Base-by-base conservation (phyloP, 768 basidiomycete genomes). In the Tubosaeta brunneosetosa region DNA sequence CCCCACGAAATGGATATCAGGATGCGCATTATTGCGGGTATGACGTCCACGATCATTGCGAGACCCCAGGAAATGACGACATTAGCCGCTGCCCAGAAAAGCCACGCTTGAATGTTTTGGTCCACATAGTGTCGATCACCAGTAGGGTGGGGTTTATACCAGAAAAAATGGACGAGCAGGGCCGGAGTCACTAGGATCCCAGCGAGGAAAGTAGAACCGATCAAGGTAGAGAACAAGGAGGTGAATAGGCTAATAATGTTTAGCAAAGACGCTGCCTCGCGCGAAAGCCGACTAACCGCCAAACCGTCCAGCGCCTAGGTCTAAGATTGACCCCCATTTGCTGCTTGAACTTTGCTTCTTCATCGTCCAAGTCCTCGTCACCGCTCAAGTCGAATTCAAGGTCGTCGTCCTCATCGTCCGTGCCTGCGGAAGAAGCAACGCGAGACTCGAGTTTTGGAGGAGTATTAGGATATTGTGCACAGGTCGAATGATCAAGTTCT, bases 61-160 rank as follows among this genome's bases (percentile, higher is more conserved):
- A 91, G 81, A 55, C 76, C 85, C 88, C 88, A 91, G 3, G 88
- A 89, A 47, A 89, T 76, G 52, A 87, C 71, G 47, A 90, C 71
- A 65, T 91, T 90, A 36, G 85, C 78, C 5, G 88, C 89, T 7
- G 80, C 82, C 87, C 88, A 91, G 67, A 87, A 88, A 3, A 90
- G 73, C 88, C 88, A 91, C 3, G 86, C 84, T 64, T 85, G 74
- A 42, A 86, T 66, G 64, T 85, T 90, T 55, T 83, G 77, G 49
- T 77, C 77, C 55, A 88, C 76, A 55, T 77, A 86, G 27, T 72
- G 74, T 14, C 86, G 78, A 56, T 81, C 71, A 8, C 75, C 73
- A 16, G 78, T 78, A 7, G 77, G 79, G 50, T 86, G 65, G 0
- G 78, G 79, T 42, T 81, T 77, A 61, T 84, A 86, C 83, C 84